Conservation (phyloP, 2,329 filamentous ascomycete genomes). For the Xylariaceae sp. region DNA sequence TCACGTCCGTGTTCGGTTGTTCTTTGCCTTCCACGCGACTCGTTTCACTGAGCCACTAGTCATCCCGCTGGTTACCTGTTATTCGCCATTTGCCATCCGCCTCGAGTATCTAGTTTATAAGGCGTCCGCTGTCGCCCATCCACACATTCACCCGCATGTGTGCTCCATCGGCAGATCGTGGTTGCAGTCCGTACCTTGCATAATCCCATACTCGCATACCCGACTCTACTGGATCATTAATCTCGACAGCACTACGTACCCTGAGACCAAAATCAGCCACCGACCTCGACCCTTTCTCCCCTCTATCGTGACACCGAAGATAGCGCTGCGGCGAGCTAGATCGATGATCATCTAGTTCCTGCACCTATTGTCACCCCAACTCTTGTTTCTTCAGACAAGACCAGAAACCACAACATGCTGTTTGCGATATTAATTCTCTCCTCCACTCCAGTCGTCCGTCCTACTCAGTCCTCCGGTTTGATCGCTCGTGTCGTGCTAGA, state of each 20-base stretch:
- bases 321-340: conserved; percentile 29
- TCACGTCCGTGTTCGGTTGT: conserved; percentile 23
- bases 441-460: conserved; percentile 61
- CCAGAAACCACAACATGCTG: conserved; percentile 50
- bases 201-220: conserved; percentile 24
- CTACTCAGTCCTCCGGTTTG: conserved; percentile 57
- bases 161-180: conserved; percentile 22
- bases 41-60: conserved; percentile 14
- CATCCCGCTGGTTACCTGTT: conserved; percentile 17
- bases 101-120: conserved; percentile 24
- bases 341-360: conserved; percentile 31
- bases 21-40: conserved; percentile 23
- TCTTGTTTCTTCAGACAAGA: conserved; percentile 29
- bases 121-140: conserved; percentile 16
- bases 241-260: no score
- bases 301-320: conserved; percentile 17
- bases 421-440: conserved; percentile 46
- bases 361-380: conserved; percentile 31
- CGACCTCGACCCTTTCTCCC: conserved; percentile 8
- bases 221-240: no score
- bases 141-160: conserved; percentile 20
- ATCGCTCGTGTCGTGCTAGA: conserved; percentile 48
- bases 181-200: conserved; percentile 34
- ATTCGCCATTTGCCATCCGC: conserved; percentile 17
- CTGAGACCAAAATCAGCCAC: no score